Base-by-base conservation (phyloP, 805 yeast species). In the Yamadazyma philogaea region DNA sequence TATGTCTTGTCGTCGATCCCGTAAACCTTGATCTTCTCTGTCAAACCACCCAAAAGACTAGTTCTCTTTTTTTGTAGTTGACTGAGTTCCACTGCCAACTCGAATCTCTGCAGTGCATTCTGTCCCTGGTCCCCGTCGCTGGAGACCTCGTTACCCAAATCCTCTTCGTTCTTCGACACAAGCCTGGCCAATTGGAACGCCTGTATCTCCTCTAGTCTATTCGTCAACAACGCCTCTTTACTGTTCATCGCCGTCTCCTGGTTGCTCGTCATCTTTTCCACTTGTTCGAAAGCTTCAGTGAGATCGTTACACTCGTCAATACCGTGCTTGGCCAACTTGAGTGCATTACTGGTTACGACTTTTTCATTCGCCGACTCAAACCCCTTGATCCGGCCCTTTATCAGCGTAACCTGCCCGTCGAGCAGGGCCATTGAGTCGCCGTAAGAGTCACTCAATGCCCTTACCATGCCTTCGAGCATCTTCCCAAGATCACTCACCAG, bases 1-100 rank as follows among this genome's bases (percentile, higher is more conserved):
- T 77, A 78, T 64, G 84, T 81, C 51, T 75, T 79, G 18, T 70
- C 65, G 42, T 75, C 79, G 48, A 75, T 67, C 46, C 63, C 79
- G 60, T 44, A 75, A 59, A 49, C 49, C 39, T 60, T 66, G 30
- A 74, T 60, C 26, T 68, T 52, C 11, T 74, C 69, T 7, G 82
- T 75, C 12, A 87, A 74, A 39, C 72, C 70, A 41, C 71, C 67
- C 16, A 76, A 51, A 34, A 70, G 53, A 11, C 57, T 47, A 40
- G 60, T 61, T 49, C 89, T 66, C 33, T 72, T 62, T 14, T 77
- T 52, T 57, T 84, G 91, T 27, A 79, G 57, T 35, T 68, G 59
- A 2, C 81, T 70, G 37, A 85, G 52, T 36, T 60, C 58, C 11
- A 60, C 38, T 1, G 63, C 63, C 32, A 57, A 56, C n/a, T 46